Evolutionary conservation across 2,329 filamentous ascomycete species (phyloP), one percentile per base, ranked within the genome.

Genomic region (Aspergillus candidus): DNA sequence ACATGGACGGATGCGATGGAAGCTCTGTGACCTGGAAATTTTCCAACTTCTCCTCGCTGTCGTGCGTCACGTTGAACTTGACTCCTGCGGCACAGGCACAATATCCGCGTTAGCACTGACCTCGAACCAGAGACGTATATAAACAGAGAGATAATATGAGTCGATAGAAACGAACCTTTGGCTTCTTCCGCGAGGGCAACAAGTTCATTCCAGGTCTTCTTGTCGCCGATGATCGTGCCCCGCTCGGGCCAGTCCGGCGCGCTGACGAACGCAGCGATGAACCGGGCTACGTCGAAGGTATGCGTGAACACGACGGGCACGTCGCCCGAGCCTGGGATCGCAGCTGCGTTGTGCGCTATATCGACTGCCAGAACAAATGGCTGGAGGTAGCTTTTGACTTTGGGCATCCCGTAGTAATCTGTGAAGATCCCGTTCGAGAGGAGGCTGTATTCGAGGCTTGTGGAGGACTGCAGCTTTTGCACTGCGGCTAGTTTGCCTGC

Each of bases 21-120:
- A 63, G 43, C 36, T 61, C 65, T 4, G 65, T 67, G 1, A 58
- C 44, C 35, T 63, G 36, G 4, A 59, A 62, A 3, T 11, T 34
- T 35, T 54, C 52, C 14, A 67, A 13, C 40, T 64, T 54, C 44
- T 65, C 41, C 38, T 66, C 11, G 15, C 35, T 22, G 18, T 70
- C 41, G 35, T 62, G 30, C 44, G 54, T 44, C 17, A 71, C 18
- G 5, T 61, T 8, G 46, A 68, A 53, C n/a, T 67, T 48, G 35
- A 27, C 47, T 35, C 30, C 41, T 52, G 6, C 47, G 15, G 41
- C 4, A 15, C 3, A 15, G 15, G n/a, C n/a, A n/a, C n/a, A n/a
- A n/a, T n/a, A n/a, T n/a, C n/a, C 4, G 15, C 15, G 15, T 15
- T 3, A 15, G 15, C 18, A 18, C 18, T 5, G 18, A 18, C 18